A percentile compares a stretch with the other conserved stretches of the same genome.
These are phyloP conservation scores for Uromyces viciae-fabae DNA, from an alignment of 1,284 basidiomycete species.

Conservation along the genomic window DNA sequence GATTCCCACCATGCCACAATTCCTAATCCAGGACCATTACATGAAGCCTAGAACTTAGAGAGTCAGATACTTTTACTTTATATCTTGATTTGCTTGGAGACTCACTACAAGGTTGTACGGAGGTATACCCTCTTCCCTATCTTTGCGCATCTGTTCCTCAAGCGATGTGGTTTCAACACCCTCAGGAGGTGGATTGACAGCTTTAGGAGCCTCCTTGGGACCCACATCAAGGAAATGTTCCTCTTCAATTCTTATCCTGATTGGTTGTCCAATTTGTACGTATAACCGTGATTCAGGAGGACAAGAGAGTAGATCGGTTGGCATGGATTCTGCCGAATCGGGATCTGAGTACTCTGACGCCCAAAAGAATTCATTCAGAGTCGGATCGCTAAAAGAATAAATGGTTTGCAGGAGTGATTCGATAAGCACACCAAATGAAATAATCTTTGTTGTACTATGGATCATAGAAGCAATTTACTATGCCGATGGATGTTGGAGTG, in stretches of 20 bases:
- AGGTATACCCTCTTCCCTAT: conserved; percentile 35
- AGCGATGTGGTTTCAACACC: neutral
- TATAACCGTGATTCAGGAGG: conserved; percentile 26
- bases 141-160: conserved; percentile 22
- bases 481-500: conserved; percentile 27
- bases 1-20: conserved; percentile 43
- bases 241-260: conserved; percentile 35
- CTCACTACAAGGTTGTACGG: conserved; percentile 38
- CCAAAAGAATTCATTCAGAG: conserved; percentile 43
- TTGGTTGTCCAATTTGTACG: conserved; percentile 38
- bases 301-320: conserved; percentile 22
- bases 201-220: conserved; percentile 43
- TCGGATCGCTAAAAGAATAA: conserved; percentile 19
- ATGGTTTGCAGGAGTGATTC: neutral
- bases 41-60: conserved; percentile 22
- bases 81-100: no score
- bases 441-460: neutral
- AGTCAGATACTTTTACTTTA: no score
- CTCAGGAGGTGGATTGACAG: conserved; percentile 4
- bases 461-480: conserved; percentile 10
- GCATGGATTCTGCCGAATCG: conserved; percentile 11
- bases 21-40: conserved; percentile 38
- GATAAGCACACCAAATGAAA: neutral
- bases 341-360: conserved; percentile 39
- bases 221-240: conserved; percentile 38